Conservation (phyloP, 2,329 filamentous ascomycete species). For the Massarina eburnea region DNA sequence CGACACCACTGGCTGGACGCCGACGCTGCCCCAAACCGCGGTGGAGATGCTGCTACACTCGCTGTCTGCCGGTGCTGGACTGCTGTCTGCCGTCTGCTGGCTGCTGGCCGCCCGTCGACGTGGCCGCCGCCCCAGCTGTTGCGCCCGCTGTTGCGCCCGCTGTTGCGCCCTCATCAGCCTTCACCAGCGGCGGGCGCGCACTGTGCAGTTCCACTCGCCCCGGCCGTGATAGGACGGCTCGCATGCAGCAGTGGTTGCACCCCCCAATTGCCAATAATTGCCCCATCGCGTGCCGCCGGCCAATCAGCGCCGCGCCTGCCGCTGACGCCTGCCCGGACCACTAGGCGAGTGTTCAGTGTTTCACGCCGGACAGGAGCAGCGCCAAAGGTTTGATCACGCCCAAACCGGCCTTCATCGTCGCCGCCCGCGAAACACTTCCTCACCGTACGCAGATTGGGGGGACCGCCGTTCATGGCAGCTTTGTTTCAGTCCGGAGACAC, state of each 20-base stretch:
- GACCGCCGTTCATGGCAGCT: slow-evolving; percentile 9
- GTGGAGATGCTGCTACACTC: no score
- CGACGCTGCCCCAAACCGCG: no score
- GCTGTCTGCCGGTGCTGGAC: no score
- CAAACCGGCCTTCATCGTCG: slow-evolving; percentile 19
- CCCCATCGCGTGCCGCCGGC: slow-evolving; percentile 11
- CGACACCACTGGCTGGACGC: no score
- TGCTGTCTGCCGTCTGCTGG: no score
- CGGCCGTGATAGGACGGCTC: slow-evolving; percentile 5
- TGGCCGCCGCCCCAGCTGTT: background rate
- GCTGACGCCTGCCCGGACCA: slow-evolving; percentile 15
- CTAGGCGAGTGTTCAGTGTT: slow-evolving; percentile 27
- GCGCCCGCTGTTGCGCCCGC: background rate
- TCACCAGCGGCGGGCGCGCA: slow-evolving; percentile 17
- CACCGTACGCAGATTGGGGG: slow-evolving; percentile 3
- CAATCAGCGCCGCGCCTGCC: slow-evolving; percentile 24
- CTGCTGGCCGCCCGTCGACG: background rate
- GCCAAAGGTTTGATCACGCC: slow-evolving; percentile 32
- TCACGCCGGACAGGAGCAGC: slow-evolving; percentile 19
- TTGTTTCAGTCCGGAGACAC: slow-evolving; percentile 1
- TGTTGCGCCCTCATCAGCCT: background rate
- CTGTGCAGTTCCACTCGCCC: background rate
- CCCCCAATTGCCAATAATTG: slow-evolving; percentile 33
- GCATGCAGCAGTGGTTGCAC: slow-evolving; percentile 9
- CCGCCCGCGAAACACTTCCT: slow-evolving; percentile 8